These are phyloP conservation scores for Fusarium mangiferae DNA, from an alignment of 2,329 filamentous ascomycete genomes.

Conservation along the genomic window DNA sequence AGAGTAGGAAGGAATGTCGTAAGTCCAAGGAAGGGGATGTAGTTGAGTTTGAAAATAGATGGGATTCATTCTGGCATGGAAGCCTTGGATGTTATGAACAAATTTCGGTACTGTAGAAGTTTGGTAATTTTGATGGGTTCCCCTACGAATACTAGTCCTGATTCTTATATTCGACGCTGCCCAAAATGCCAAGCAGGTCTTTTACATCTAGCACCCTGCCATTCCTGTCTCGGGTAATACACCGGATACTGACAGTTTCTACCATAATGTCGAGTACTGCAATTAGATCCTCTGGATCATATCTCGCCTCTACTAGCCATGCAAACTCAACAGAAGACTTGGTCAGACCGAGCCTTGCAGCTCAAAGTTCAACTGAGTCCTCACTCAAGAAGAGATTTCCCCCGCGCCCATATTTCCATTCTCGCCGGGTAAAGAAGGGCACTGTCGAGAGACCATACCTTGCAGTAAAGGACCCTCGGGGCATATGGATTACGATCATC, in stretches of 20 bases:
- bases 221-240: too few relatives aligned
- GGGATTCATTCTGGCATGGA: too few relatives aligned
- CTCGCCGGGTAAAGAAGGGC: neutral
- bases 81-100: too few relatives aligned
- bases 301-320: neutral
- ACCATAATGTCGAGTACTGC: neutral
- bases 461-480: neutral
- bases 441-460: neutral
- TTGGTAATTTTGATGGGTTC: neutral
- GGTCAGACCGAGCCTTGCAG: neutral
- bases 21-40: neutral
- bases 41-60: rapidly evolving
- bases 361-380: neutral
- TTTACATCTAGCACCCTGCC: neutral
- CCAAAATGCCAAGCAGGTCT: neutral
- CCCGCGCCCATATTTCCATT: neutral
- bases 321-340: neutral
- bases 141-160: too few relatives aligned
- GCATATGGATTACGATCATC: neutral
- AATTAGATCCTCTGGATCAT: neutral
- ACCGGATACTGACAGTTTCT: neutral
- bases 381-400: neutral
- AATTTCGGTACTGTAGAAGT: neutral
- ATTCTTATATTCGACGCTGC: neutral
- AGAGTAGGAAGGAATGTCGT: neutral